A percentile compares a stretch with the other conserved stretches of the same genome.
Evolutionary conservation across 1,139 yeast genomes (phyloP).

Genomic region (Arxiozyma bovina): DNA sequence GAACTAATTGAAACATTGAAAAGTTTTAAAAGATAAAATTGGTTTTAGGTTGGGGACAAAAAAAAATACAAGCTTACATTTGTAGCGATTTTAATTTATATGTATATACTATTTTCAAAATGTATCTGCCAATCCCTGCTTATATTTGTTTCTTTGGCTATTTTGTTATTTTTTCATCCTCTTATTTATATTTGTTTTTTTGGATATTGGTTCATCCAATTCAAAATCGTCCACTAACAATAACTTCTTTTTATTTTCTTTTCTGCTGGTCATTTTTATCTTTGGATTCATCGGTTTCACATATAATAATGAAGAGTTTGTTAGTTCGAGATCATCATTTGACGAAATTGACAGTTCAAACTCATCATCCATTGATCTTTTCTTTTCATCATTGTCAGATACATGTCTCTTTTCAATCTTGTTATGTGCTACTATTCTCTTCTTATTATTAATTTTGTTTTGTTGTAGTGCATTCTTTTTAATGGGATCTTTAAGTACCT

Average conservation of each 20-base stretch:
- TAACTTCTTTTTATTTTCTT: constrained; percentile 18
- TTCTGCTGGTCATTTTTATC: constrained; percentile 9
- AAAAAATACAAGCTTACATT: not conserved
- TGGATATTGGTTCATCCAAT: not conserved
- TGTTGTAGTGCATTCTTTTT: not conserved
- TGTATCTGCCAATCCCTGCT: not conserved
- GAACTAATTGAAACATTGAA: constrained; percentile 47
- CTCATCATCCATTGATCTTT: constrained; percentile 14
- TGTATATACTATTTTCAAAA: not conserved
- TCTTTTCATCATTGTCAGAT: not conserved
- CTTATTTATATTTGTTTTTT: constrained; percentile 3
- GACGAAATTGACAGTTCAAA: constrained; percentile 28
- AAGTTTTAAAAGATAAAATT: constrained; percentile 6
- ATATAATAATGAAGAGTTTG: constrained; percentile 26
- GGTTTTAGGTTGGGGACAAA: not conserved
- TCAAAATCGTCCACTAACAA: constrained; percentile 19
- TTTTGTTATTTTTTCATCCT: not conserved
- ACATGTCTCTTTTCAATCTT: not conserved
- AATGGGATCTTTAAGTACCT: not conserved
- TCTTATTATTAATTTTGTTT: not conserved
- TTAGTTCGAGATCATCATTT: constrained; percentile 27
- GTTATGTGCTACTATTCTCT: not conserved
- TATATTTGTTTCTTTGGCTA: not conserved
- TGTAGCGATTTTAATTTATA: not conserved
- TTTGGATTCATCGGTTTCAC: constrained; percentile 13